A percentile compares a stretch with the other conserved stretches of the same genome.
phyloP scores from a whole-genome alignment of 768 basidiomycete species.

The Boletus tylopilopsis region DNA sequence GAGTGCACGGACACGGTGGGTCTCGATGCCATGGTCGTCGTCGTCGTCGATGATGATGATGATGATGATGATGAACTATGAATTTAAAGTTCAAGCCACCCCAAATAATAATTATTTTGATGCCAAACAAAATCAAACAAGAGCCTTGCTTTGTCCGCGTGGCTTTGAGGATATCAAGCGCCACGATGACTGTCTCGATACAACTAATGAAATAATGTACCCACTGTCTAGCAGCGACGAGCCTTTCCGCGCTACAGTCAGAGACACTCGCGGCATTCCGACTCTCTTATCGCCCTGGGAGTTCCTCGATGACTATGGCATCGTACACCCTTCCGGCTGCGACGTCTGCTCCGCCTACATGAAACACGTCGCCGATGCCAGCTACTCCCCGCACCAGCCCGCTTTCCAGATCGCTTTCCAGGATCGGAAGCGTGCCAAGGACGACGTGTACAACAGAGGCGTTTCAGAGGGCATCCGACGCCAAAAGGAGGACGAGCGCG shows the following conservation, averaged over 20 bases:
- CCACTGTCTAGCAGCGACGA: conserved; percentile 32
- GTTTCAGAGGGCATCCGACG: conserved; percentile 38
- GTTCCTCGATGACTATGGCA: conserved; percentile 37
- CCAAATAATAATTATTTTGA: too few relatives aligned
- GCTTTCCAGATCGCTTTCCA: conserved; percentile 40
- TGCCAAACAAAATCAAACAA: conserved; percentile 17
- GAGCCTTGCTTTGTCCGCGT: conserved; percentile 30
- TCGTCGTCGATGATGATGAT: conserved; percentile 27
- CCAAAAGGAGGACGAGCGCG: conserved; percentile 38
- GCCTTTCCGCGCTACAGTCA: conserved; percentile 24
- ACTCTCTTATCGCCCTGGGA: conserved; percentile 38
- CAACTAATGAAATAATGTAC: conserved; percentile 23
- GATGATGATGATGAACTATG: not conserved
- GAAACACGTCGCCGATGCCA: conserved; percentile 39
- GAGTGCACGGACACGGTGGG: conserved; percentile 87
- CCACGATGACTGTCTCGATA: conserved; percentile 1
- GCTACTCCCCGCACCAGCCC: conserved; percentile 34
- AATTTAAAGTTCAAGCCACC: conserved; percentile 35
- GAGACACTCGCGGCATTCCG: conserved; percentile 32
- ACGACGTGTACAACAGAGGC: conserved; percentile 38
- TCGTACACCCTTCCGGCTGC: conserved; percentile 40
- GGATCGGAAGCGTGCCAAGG: conserved; percentile 37
- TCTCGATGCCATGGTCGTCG: conserved; percentile 75
- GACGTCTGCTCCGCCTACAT: conserved; percentile 37
- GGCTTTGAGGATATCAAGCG: conserved; percentile 28